These are phyloP conservation scores for Sclerotinia borealis DNA, from an alignment of 2,329 filamentous ascomycete genomes.

Conservation along the genomic window DNA sequence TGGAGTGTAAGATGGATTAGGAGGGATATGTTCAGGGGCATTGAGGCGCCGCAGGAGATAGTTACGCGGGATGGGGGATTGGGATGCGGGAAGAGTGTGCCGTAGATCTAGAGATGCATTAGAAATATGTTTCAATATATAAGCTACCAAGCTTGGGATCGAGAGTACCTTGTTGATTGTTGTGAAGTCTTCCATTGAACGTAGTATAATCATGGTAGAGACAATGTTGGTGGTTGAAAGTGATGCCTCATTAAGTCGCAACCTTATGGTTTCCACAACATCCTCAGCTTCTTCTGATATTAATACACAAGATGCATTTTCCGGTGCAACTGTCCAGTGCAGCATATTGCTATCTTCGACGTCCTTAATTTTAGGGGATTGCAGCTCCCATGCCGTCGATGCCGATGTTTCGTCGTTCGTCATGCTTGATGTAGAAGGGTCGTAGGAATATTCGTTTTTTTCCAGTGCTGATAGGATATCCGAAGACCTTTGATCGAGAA, in stretches of 20 bases:
- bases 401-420: background rate
- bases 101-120: slow-evolving; percentile 50
- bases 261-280: slow-evolving; percentile 42
- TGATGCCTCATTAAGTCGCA: slow-evolving; percentile 34
- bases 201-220: slow-evolving; percentile 62
- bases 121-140: background rate
- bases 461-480: slow-evolving; percentile 18
- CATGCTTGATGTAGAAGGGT: background rate
- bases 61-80: slow-evolving; percentile 85
- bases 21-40: slow-evolving; percentile 55
- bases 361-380: background rate
- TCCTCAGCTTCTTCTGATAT: slow-evolving; percentile 44
- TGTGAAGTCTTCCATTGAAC: slow-evolving; percentile 73
- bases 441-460: background rate
- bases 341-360: background rate
- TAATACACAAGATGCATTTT: slow-evolving; percentile 13
- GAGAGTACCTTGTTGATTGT: slow-evolving; percentile 52
- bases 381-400: background rate
- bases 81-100: slow-evolving; percentile 63
- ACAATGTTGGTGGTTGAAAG: slow-evolving; percentile 42
- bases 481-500: slow-evolving; percentile 60
- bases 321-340: slow-evolving; percentile 21
- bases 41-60: slow-evolving; percentile 63
- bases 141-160: background rate
- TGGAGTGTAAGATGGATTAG: slow-evolving; percentile 48